Evolutionary conservation across 352 stramenopile genomes (phyloP), one percentile per base, ranked within the genome.

Genomic region (Globisporangium perplexum): DNA sequence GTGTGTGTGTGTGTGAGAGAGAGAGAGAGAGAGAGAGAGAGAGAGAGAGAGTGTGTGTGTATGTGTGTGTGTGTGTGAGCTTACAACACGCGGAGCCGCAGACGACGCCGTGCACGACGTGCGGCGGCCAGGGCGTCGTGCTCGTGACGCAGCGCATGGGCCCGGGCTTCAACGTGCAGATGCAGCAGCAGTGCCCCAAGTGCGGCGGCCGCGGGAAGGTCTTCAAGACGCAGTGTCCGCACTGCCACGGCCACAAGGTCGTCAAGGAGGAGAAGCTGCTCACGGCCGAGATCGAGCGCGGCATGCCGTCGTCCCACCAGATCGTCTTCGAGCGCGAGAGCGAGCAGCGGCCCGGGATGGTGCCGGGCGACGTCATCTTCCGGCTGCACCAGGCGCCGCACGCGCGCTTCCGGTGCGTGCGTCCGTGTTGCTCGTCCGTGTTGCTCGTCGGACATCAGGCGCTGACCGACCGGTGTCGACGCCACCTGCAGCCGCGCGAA

Each of bases 361-460:
- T 93, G 35, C 84, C 96, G 10, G 96, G 96, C 48, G 87, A 98
- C 71, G 81, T 99, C 54, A 96, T 98, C 59, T 97, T 99, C 67
- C 75, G 96, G 2, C 76, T 99, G 39, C 74, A 94, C 24, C 92
- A 98, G 63, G 64, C 86, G 49, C 77, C 82, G 14, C 86, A 98
- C 70, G 44, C 77, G 28, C 67, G 82, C 14, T 99, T 98, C 57
- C 76, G 74, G 83, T 92, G 55, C 44, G 71, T 67, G 4, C 3
- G 18, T 39, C 12, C 7, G 3, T 46, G 14, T 39, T 45, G 15
- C 11, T 36, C 0, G 2, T 11, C 7, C 11, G 7, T 41, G 35
- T 6, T 53, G 22, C 31, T 69, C n/a, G 28, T 8, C 8, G 28
- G 28, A 10, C 28, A 31, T 31, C 28, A 31, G 28, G 28, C 28